Evolutionary conservation across 2,329 filamentous ascomycete genomes (phyloP), one percentile per base, ranked within the genome.

Genomic region (Aulographum hederae): DNA sequence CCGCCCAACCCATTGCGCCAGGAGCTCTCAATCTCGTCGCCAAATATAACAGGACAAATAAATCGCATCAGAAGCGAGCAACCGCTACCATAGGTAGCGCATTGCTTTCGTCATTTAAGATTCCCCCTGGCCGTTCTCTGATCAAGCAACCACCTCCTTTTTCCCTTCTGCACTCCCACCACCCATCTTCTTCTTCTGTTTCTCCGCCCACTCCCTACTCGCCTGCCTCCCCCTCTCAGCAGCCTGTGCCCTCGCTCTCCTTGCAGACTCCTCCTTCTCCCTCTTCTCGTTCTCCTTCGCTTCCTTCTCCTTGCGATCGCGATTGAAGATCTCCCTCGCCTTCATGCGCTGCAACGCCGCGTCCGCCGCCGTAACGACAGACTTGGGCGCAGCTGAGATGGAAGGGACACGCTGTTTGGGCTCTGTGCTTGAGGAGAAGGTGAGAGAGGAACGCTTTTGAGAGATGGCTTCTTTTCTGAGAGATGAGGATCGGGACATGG

Each of bases 201-300:
- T 58, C 46, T 60, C 58, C 4, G 60, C 60, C 60, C 60, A 65
- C 42, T 62, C 58, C 8, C 59, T 40, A 40, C 53, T 58, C 23
- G 52, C 47, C 26, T 51, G 48, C 12, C 60, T 42, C 1, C 58
- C 53, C 4, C 58, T 40, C 44, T 62, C 60, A 0, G 60, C 55
- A 5, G 60, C 60, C 18, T 55, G 55, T 2, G 51, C 53, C 19
- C 60, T 45, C 15, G 60, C 60, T 37, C 49, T 51, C 43, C 54
- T 58, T 0, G 58, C 56, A 3, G 58, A 58, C 12, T 62, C 60
- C 37, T 63, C 60, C 38, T 62, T 63, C 31, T 57, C 57, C 12
- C 39, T 47, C 33, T 54, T 50, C 38, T 56, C 51, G 31, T 46
- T 45, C 34, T 60, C 57, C 6, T 47, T 44, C 2, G 47, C 44